phyloP scores from a whole-genome alignment of 495 filamentous ascomycete genomes.

The Terfezia boudieri region DNA sequence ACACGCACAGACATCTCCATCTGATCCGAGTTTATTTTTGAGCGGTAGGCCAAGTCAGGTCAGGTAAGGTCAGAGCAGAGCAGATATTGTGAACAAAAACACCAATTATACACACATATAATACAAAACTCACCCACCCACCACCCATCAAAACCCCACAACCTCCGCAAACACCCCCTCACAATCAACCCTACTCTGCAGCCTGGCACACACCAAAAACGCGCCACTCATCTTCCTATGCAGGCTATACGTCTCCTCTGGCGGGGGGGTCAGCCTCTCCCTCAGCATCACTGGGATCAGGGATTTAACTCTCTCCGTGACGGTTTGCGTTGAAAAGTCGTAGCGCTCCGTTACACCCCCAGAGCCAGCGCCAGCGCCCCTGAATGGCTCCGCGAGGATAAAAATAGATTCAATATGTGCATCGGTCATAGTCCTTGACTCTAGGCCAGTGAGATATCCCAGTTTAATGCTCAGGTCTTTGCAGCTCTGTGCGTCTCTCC shows the following conservation, averaged over 20 bases:
- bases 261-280: conserved; percentile 71
- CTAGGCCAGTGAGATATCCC: conserved; percentile 80
- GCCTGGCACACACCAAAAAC: conserved; percentile 69
- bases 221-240: conserved; percentile 92
- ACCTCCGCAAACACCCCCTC: conserved; percentile 57
- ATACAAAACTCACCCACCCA: too few species aligned
- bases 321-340: conserved; percentile 82
- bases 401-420: conserved; percentile 65
- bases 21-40: too few species aligned
- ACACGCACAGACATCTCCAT: too few species aligned
- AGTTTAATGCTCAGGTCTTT: conserved; percentile 51
- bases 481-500: conserved; percentile 38
- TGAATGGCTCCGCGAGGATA: conserved; percentile 81
- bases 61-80: too few species aligned
- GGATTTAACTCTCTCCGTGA: conserved; percentile 69
- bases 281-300: conserved; percentile 82
- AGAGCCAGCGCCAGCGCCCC: conserved; percentile 32
- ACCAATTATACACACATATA: too few species aligned
- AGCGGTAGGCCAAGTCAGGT: too few species aligned
- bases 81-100: too few species aligned
- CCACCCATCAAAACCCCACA: conserved; percentile 14
- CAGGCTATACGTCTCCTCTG: conserved; percentile 92
- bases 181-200: conserved; percentile 65
- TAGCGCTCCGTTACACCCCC: conserved; percentile 35
- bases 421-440: conserved; percentile 60